Conservation (phyloP, 768 basidiomycete species). For the Pleurotus ostreatus region DNA sequence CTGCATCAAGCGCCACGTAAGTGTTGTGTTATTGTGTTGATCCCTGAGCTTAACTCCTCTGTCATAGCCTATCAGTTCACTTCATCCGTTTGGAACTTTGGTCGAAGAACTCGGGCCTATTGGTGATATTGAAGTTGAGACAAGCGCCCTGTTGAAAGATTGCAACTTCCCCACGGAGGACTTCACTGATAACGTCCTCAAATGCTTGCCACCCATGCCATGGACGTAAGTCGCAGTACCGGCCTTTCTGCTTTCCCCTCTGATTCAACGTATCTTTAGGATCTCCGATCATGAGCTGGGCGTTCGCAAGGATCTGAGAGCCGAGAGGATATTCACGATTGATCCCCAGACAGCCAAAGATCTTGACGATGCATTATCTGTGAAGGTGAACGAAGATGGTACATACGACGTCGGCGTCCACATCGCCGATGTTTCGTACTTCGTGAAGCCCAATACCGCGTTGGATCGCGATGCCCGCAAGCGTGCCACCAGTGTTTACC, state of each 20-base stretch:
- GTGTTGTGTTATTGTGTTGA: conserved; percentile 23
- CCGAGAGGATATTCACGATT: conserved; percentile 86
- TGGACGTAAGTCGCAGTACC: conserved; percentile 65
- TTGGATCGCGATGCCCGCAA: conserved; percentile 97
- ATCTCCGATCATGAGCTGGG: conserved; percentile 89
- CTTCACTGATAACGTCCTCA: conserved; percentile 90
- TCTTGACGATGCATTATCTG: conserved; percentile 90
- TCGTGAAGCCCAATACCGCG: conserved; percentile 93
- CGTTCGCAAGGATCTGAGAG: conserved; percentile 82
- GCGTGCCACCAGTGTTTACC: conserved; percentile 94
- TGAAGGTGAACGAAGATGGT: conserved; percentile 87
- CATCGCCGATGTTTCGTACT: conserved; percentile 93
- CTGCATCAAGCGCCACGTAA: conserved; percentile 95
- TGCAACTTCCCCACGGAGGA: conserved; percentile 99
- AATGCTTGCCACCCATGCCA: conserved; percentile 93
- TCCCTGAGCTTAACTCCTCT: neutral
- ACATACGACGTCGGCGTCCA: conserved; percentile 94
- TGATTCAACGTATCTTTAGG: conserved; percentile 30
- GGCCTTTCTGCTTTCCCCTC: conserved; percentile 1
- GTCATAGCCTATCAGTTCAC: conserved; percentile 81
- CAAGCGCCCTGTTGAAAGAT: conserved; percentile 94
- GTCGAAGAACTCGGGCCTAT: conserved; percentile 98
- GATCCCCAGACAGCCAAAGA: conserved; percentile 90
- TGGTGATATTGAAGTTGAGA: conserved; percentile 98
- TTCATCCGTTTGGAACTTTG: conserved; percentile 97